These are phyloP conservation scores for Colletotrichum acutatum DNA, from an alignment of 2,329 filamentous ascomycete species.

Conservation along the genomic window DNA sequence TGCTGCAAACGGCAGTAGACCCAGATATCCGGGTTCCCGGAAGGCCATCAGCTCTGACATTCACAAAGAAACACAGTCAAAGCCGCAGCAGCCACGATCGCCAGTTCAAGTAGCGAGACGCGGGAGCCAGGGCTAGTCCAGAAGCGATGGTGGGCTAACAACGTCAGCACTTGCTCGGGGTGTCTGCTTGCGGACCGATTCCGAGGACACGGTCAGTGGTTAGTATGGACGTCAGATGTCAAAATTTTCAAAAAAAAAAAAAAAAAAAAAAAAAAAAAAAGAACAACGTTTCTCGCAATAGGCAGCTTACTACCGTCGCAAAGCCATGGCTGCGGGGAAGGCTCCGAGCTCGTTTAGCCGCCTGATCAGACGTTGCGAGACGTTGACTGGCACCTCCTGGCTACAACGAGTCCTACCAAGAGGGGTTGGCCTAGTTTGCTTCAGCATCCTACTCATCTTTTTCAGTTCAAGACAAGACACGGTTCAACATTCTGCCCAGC, in stretches of 20 bases:
- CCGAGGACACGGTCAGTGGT: neutral
- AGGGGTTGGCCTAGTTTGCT: neutral
- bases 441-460: neutral
- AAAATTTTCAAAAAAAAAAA: no score
- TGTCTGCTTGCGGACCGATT: neutral
- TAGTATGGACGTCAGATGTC: no score
- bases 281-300: neutral
- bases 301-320: neutral
- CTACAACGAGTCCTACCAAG: neutral
- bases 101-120: neutral
- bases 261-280: no score
- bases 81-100: neutral
- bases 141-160: neutral
- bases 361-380: neutral
- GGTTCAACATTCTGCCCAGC: neutral
- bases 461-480: neutral
- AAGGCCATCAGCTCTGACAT: neutral
- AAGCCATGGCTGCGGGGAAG: neutral
- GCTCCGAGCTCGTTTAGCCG: neutral
- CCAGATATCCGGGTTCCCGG: neutral
- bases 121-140: neutral
- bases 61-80: neutral
- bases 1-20: neutral
- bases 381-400: neutral
- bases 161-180: neutral